These are phyloP conservation scores for Ceratobasidium sp. DNA, from an alignment of 1,284 basidiomycete genomes.

Conservation along the genomic window DNA sequence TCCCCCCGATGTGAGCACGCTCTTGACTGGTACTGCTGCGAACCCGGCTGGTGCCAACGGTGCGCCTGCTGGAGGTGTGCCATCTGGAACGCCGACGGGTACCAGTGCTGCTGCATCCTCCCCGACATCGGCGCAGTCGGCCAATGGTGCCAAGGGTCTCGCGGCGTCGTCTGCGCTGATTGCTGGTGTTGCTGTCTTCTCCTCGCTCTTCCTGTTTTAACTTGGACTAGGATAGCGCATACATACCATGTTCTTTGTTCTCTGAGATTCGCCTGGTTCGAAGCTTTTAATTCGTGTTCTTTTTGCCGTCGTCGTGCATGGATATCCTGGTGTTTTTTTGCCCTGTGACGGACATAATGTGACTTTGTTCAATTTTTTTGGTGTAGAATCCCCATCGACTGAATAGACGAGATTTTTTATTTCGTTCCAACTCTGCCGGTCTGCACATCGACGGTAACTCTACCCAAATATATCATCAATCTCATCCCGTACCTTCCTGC, in stretches of 20 bases:
- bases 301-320: conserved; percentile 39
- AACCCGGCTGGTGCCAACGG: conserved; percentile 52
- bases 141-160: conserved; percentile 63
- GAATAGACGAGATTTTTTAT: conserved; percentile 43
- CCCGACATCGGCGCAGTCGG: conserved; percentile 50
- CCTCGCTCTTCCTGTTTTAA: conserved; percentile 68
- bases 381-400: conserved; percentile 40
- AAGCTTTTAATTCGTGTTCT: conserved; percentile 44
- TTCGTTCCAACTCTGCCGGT: not conserved
- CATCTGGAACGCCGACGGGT: conserved; percentile 37
- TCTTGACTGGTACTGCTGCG: conserved; percentile 50
- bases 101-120: conserved; percentile 38
- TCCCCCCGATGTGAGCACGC: conserved; percentile 54
- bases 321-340: conserved; percentile 7
- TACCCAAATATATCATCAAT: conserved; percentile 74
- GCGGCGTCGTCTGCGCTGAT: conserved; percentile 64
- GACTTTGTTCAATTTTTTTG: conserved; percentile 14
- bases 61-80: conserved; percentile 49
- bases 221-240: not conserved
- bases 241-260: conserved; percentile 29
- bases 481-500: conserved; percentile 62
- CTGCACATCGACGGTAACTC: not conserved
- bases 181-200: conserved; percentile 63
- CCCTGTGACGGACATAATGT: conserved; percentile 35
- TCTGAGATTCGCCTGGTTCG: conserved; percentile 29